Conservation (phyloP, 345 rosid genomes). For the Hypericum perforatum region DNA sequence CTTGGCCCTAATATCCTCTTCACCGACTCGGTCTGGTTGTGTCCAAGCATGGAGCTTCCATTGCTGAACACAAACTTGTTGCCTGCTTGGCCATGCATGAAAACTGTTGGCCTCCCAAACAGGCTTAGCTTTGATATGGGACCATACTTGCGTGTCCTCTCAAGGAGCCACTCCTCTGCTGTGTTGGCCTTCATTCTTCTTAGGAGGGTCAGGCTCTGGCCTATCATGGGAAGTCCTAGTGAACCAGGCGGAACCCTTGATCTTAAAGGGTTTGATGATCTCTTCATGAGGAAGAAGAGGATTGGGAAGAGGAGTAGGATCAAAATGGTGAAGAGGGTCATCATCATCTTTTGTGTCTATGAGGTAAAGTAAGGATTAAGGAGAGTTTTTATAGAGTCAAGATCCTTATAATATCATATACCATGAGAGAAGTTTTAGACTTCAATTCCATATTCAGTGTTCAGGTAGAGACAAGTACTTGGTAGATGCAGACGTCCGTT, state of each 20-base stretch:
- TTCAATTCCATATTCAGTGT: too few relatives aligned
- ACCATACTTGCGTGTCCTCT: constrained; percentile 32
- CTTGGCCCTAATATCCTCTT: constrained; percentile 27
- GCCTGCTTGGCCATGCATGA: constrained; percentile 37
- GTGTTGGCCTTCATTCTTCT: constrained; percentile 36
- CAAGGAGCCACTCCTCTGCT: constrained; percentile 31
- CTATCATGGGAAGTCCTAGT: constrained; percentile 41
- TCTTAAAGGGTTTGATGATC: neutral
- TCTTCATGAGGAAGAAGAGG: constrained; percentile 19
- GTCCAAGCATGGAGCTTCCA: constrained; percentile 19
- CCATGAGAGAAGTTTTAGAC: too few relatives aligned
- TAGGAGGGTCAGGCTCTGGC: constrained; percentile 43
- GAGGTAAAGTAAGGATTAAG: neutral
- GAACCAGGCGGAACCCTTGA: constrained; percentile 44
- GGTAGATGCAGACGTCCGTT: too few relatives aligned
- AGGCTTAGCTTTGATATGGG: constrained; percentile 38
- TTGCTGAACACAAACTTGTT: constrained; percentile 36
- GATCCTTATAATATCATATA: too few relatives aligned
- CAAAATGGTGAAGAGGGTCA: constrained; percentile 10
- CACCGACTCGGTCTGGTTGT: constrained; percentile 27
- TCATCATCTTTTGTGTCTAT: constrained; percentile 7
- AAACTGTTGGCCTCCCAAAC: constrained; percentile 37
- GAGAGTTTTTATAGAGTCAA: neutral
- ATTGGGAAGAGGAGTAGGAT: constrained; percentile 18
- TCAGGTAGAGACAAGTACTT: too few relatives aligned